phyloP scores from a whole-genome alignment of 495 filamentous ascomycete genomes.

The Xylaria longipes region DNA sequence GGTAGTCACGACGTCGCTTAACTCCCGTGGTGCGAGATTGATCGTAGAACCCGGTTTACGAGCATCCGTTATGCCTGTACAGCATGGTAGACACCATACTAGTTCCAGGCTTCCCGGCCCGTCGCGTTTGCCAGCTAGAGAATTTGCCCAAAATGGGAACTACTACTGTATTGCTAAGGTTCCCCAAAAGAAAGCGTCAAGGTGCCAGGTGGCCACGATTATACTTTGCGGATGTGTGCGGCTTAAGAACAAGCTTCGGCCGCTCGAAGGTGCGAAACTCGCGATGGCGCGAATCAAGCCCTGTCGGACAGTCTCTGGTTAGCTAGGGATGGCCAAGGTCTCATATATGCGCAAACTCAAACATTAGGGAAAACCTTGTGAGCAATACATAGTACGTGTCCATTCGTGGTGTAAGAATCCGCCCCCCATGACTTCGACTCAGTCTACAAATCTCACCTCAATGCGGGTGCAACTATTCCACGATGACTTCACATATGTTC shows the following conservation, averaged over 20 bases:
- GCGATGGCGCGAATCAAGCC: background rate
- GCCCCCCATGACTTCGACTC: background rate
- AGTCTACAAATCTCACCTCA: background rate
- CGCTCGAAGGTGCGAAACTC: background rate
- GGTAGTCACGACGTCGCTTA: background rate
- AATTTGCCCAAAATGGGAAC: slow-evolving; percentile 8
- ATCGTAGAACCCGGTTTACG: background rate
- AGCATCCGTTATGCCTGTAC: background rate
- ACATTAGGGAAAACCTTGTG: background rate
- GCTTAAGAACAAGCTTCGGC: background rate
- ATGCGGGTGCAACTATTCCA: background rate
- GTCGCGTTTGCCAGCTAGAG: background rate
- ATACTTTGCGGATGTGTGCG: background rate
- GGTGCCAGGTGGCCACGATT: background rate
- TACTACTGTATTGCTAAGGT: background rate
- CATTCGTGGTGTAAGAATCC: background rate
- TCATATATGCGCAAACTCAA: background rate
- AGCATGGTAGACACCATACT: background rate
- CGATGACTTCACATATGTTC: slow-evolving; percentile 1
- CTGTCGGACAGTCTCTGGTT: background rate
- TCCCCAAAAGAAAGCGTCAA: background rate
- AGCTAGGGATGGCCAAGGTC: background rate
- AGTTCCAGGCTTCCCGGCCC: slow-evolving; percentile 2
- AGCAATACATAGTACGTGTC: background rate
- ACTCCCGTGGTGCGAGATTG: background rate